Evolutionary conservation across 345 rosid genomes (phyloP).

Genomic region (Ceriops decandra): DNA sequence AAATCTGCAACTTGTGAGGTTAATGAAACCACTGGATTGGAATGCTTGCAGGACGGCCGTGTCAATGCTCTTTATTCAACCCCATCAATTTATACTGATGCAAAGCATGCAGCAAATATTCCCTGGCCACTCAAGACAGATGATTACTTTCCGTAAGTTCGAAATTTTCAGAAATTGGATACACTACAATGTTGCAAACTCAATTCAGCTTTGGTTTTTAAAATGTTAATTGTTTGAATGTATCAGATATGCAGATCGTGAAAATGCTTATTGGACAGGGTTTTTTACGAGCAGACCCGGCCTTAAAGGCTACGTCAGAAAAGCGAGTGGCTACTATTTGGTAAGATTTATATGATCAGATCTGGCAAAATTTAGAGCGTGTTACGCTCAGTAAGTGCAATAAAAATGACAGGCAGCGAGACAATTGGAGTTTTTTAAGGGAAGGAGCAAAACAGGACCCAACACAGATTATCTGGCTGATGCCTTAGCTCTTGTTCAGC

Average conservation of each 20-base stretch:
- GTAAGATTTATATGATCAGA: conserved; percentile 22
- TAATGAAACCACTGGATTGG: conserved; percentile 11
- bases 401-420: conserved; percentile 42
- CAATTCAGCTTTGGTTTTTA: conserved; percentile 3
- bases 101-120: conserved; percentile 42
- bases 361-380: neutral
- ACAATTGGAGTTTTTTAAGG: conserved; percentile 44
- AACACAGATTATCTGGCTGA: conserved; percentile 44
- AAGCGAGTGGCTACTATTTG: conserved; percentile 45
- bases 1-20: conserved; percentile 7
- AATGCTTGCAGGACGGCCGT: conserved; percentile 46
- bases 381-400: conserved; percentile 8
- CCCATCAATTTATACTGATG: conserved; percentile 51
- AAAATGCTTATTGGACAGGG: conserved; percentile 58
- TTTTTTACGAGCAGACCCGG: conserved; percentile 51
- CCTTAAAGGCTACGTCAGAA: conserved; percentile 45
- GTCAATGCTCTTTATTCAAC: conserved; percentile 57
- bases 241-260: conserved; percentile 46
- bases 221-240: conserved; percentile 2
- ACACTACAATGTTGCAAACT: neutral
- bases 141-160: conserved; percentile 52
- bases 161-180: neutral
- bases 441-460: conserved; percentile 34
- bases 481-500: conserved; percentile 48
- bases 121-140: conserved; percentile 51